Evolutionary conservation across 2,329 filamentous ascomycete species (phyloP), one percentile per base, ranked within the genome.

Genomic region (Podosphaera aphanis): DNA sequence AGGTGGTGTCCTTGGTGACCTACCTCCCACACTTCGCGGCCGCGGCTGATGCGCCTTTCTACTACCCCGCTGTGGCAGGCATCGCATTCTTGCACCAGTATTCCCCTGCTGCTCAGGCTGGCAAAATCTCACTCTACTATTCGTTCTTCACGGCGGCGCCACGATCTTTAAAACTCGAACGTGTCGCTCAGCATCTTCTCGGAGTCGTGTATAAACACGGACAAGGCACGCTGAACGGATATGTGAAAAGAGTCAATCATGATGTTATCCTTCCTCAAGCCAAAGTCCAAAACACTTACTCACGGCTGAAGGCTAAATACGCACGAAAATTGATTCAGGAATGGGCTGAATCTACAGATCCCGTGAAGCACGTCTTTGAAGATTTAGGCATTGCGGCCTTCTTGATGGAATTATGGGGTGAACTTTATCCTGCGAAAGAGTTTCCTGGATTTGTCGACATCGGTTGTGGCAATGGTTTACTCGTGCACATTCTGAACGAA

Each of bases 361-460:
- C 86, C 0, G 67, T 67, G 15, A 98, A 95, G 60, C 86, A 95
- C 57, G 84, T 95, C 2, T 95, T 94, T 61, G 90, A 98, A 59
- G 88, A 95, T 58, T 64, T 98, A 18, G 73, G 76, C 3, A 94
- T 98, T 50, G 82, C 88, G 0, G 82, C 88, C 0, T 98, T 94
- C 55, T 65, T 95, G 44, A 83, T 95, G 21, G 86, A 94, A 64
- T 64, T 95, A 2, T 98, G 90, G 90, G 63, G 66, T 11, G 74
- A 79, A 48, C 88, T 93, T 77, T 95, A 95, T 59, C 53, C 53
- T 15, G 48, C 51, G 2, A 57, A 56, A 2, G 41, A 44, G 0
- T 94, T 93, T 54, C 83, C 84, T 0, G 86, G 88, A 0, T 98
- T 95, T 56, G 82, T 94, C 18, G 90, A 98, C 57, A 84, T 98